These are phyloP conservation scores for Dictyophora rubrovolvata DNA, from an alignment of 768 basidiomycete species.

Conservation along the genomic window DNA sequence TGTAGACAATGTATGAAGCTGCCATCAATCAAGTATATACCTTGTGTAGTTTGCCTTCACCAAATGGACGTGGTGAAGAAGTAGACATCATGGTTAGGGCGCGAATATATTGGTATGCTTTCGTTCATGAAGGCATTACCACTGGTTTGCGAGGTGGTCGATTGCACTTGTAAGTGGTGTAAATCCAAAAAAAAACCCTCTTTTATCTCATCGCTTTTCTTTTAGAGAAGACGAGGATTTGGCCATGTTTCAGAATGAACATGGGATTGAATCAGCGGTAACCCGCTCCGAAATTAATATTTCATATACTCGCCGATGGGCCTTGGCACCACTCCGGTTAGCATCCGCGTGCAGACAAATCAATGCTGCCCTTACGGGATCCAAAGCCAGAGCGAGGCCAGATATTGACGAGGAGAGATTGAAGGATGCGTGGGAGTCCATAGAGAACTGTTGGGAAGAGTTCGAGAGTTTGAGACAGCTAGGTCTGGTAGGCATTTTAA, in stretches of 20 bases:
- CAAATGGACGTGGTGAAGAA: slow-evolving; percentile 38
- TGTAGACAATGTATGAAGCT: slow-evolving; percentile 65
- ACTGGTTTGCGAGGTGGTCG: slow-evolving; percentile 80
- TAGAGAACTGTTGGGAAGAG: slow-evolving; percentile 78
- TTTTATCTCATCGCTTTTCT: slow-evolving; percentile 5
- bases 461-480: slow-evolving; percentile 54
- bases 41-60: slow-evolving; percentile 49
- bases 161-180: slow-evolving; percentile 54
- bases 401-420: slow-evolving; percentile 56
- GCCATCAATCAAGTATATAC: slow-evolving; percentile 74
- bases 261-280: slow-evolving; percentile 21
- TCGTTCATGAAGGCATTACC: slow-evolving; percentile 75
- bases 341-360: slow-evolving; percentile 70
- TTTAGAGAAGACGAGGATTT: slow-evolving; percentile 68
- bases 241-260: slow-evolving; percentile 56
- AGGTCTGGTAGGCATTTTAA: slow-evolving; percentile 24
- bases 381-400: slow-evolving; percentile 51
- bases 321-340: slow-evolving; percentile 64
- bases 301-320: slow-evolving; percentile 45
- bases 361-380: slow-evolving; percentile 69
- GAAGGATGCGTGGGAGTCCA: slow-evolving; percentile 72
- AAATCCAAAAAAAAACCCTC: slow-evolving; percentile 5
- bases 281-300: slow-evolving; percentile 33
- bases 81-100: slow-evolving; percentile 55
- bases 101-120: slow-evolving; percentile 83